Base-by-base conservation (phyloP, 331 rosid genomes). In the Rosa hybrid region DNA sequence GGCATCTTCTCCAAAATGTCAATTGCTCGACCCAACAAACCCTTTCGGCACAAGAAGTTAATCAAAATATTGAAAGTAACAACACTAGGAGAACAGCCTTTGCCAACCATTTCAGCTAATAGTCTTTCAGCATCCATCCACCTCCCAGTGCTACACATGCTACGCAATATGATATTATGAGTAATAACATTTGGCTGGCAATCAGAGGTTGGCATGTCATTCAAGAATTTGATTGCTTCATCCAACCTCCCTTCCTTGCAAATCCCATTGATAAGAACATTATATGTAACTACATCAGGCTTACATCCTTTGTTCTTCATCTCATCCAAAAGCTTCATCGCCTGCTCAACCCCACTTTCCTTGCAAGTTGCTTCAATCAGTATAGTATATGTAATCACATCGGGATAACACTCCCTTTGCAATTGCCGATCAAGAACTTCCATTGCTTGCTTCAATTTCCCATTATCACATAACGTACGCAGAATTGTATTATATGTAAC, bases 51-150 rank as follows among this genome's bases (percentile, higher is more conserved):
- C 85, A 94, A 78, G 84, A 90, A 94, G 81, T 90, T 92, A 44
- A 94, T 94, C 89, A 94, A 88, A 78, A 90, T 94, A 77, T 94
- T 94, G 89, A 94, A 94, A 86, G 98, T 94, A 54, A 92, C 97
- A 71, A 92, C 96, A 83, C 94, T 92, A 7, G 98, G 98, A 79
- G 98, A 81, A 77, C 94, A 92, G 12, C 97, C 97, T 85, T 86
- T 90, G 10, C 88, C 84, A 71, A 90, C 86, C 98, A 94, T 94
- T 21, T 94, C 96, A 5, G 87, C 71, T 77, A 94, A 51, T 12
- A 94, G 87, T 62, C 76, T 92, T 83, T 92, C 97, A 7, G 97
- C 96, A 80, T 92, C 97, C 96, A 83, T 86, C 97, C 97, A 94
- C 86, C 97, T 81, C 34, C 93, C 94, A 0, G 94, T 92, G 78